Evolutionary conservation across 768 basidiomycete genomes (phyloP).

Genomic region (Antrodiella citrinella): DNA sequence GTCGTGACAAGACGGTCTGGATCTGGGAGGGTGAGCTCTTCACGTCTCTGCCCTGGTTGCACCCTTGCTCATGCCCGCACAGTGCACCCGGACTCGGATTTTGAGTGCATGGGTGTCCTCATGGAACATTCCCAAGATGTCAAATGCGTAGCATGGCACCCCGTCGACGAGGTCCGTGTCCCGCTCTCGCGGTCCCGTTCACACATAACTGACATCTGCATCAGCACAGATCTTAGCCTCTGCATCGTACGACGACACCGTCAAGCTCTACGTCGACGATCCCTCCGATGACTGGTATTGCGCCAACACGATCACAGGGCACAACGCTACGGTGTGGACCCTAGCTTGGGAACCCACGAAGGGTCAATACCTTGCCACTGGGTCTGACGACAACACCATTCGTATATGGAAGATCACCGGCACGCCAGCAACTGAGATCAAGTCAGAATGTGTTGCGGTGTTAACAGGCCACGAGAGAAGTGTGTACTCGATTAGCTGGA

Average conservation of each 20-base stretch:
- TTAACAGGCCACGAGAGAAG: conserved; percentile 63
- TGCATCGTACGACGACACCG: conserved; percentile 93
- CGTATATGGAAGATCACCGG: conserved; percentile 68
- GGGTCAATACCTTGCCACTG: conserved; percentile 77
- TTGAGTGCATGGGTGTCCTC: conserved; percentile 89
- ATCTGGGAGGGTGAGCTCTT: conserved; percentile 81
- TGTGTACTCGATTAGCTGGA: conserved; percentile 81
- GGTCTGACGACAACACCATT: conserved; percentile 78
- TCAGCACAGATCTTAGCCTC: conserved; percentile 82
- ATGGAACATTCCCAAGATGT: conserved; percentile 98
- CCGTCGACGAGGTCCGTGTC: conserved; percentile 73
- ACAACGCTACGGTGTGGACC: conserved; percentile 88
- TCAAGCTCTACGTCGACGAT: conserved; percentile 90
- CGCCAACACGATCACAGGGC: conserved; percentile 73
- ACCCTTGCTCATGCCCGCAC: background rate
- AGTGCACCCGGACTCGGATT: conserved; percentile 90
- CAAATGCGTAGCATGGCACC: conserved; percentile 93
- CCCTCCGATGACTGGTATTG: conserved; percentile 93
- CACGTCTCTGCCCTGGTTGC: background rate
- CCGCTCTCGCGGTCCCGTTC: background rate
- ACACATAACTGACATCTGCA: conserved; percentile 12
- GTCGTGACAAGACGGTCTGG: conserved; percentile 97
- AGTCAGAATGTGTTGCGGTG: conserved; percentile 55
- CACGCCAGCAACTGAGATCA: conserved; percentile 29
- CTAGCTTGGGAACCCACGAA: conserved; percentile 68